Conservation (phyloP, 2,329 filamentous ascomycete species). For the Pochonia chlamydosporia region DNA sequence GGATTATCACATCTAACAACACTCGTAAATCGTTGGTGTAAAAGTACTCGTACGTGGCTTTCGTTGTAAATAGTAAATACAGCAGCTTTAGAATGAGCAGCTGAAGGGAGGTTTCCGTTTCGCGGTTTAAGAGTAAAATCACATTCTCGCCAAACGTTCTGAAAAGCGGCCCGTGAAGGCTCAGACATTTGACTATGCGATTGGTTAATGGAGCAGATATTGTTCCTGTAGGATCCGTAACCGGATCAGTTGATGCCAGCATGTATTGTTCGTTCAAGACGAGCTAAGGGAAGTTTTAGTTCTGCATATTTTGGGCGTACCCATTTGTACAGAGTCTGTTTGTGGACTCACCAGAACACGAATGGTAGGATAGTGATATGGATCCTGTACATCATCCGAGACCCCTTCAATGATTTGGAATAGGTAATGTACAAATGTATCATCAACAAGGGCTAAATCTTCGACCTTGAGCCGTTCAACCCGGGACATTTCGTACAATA, state of each 20-base stretch:
- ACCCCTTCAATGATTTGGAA: constrained; percentile 84
- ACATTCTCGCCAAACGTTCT: constrained; percentile 98
- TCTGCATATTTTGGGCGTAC: not conserved
- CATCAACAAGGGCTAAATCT: constrained; percentile 71
- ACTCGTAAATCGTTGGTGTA: constrained; percentile 97
- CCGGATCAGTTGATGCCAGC: constrained; percentile 60
- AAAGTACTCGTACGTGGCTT: constrained; percentile 92
- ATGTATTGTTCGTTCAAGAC: constrained; percentile 98
- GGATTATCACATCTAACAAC: constrained; percentile 89
- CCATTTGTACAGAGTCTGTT: not conserved
- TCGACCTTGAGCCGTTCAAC: constrained; percentile 74
- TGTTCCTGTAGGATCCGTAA: constrained; percentile 27
- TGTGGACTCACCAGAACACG: constrained; percentile 71
- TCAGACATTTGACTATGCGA: constrained; percentile 86
- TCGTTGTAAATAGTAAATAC: constrained; percentile 91
- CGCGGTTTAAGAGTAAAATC: constrained; percentile 88
- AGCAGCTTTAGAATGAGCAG: constrained; percentile 93
- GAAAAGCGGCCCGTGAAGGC: constrained; percentile 71
- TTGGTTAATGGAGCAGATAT: constrained; percentile 65
- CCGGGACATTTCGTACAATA: constrained; percentile 94
- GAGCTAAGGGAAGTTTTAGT: constrained; percentile 51
- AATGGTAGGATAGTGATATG: constrained; percentile 94
- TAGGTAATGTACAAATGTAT: constrained; percentile 77
- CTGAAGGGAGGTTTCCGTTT: constrained; percentile 90
- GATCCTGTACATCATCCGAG: constrained; percentile 82